Conservation (phyloP, 768 basidiomycete genomes). For the Galerina sulciceps region DNA sequence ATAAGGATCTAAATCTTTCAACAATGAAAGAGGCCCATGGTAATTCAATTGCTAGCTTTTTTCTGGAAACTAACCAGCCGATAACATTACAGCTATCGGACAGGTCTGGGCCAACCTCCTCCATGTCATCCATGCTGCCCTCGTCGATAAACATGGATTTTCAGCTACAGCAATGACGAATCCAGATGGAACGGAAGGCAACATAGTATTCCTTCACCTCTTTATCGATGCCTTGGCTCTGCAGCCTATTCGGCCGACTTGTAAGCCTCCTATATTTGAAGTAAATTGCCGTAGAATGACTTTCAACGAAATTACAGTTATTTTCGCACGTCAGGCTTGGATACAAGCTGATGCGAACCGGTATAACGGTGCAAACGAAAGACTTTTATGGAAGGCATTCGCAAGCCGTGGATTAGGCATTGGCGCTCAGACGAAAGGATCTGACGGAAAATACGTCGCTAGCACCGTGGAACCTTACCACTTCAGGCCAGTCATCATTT, state of each 20-base stretch:
- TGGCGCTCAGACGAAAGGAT: constrained; percentile 16
- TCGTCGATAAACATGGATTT: constrained; percentile 36
- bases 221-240: constrained; percentile 25
- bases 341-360: constrained; percentile 54
- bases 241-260: constrained; percentile 27
- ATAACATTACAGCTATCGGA: constrained; percentile 41
- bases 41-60: constrained; percentile 23
- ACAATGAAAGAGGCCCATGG: constrained; percentile 46
- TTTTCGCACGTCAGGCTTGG: constrained; percentile 48
- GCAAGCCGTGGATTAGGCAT: constrained; percentile 51
- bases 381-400: constrained; percentile 49
- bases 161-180: constrained; percentile 35
- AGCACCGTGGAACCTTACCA: no score
- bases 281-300: neutral
- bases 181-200: constrained; percentile 23
- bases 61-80: neutral
- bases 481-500: no score
- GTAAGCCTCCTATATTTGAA: constrained; percentile 12
- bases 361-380: constrained; percentile 47
- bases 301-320: constrained; percentile 28
- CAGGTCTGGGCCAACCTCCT: constrained; percentile 54
- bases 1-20: constrained; percentile 33
- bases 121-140: constrained; percentile 42
- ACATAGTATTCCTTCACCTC: constrained; percentile 27
- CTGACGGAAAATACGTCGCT: no score